Evolutionary conservation across 257 asterid species (phyloP).

Genomic region (Solanum virginianum): DNA sequence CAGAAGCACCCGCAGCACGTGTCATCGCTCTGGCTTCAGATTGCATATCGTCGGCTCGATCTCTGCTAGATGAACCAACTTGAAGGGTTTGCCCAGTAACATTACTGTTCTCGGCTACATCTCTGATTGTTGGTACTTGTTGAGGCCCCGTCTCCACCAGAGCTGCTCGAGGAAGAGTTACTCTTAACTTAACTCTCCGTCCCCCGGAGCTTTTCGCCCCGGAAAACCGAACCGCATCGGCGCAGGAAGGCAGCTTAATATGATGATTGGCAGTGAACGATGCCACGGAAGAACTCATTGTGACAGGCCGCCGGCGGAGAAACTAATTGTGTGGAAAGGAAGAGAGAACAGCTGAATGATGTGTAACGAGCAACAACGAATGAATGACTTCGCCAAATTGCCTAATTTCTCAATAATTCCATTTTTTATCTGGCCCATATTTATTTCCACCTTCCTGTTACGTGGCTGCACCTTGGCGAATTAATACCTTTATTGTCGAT

Average conservation of each 20-base stretch:
- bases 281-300: not conserved
- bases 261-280: not conserved
- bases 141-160: slow-evolving; percentile 66
- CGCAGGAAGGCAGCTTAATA: not conserved
- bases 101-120: slow-evolving; percentile 2
- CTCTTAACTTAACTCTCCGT: slow-evolving; percentile 6
- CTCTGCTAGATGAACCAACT: slow-evolving; percentile 22
- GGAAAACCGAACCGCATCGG: not conserved
- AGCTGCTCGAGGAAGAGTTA: slow-evolving; percentile 35
- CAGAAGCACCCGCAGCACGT: slow-evolving; percentile 73
- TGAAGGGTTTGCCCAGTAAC: slow-evolving; percentile 7
- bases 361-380: not conserved
- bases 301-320: not conserved
- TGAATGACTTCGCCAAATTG: not conserved
- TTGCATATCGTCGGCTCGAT: slow-evolving; percentile 86
- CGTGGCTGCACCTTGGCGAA: not conserved
- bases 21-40: slow-evolving; percentile 89
- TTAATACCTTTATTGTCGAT: no score
- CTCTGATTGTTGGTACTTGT: slow-evolving; percentile 30
- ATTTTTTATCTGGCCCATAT: not conserved
- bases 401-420: not conserved
- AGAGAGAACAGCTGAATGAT: not conserved
- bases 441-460: not conserved
- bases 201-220: not conserved
- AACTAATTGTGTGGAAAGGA: not conserved